These are phyloP conservation scores for Panaeolus papilionaceus DNA, from an alignment of 768 basidiomycete genomes.

Conservation along the genomic window DNA sequence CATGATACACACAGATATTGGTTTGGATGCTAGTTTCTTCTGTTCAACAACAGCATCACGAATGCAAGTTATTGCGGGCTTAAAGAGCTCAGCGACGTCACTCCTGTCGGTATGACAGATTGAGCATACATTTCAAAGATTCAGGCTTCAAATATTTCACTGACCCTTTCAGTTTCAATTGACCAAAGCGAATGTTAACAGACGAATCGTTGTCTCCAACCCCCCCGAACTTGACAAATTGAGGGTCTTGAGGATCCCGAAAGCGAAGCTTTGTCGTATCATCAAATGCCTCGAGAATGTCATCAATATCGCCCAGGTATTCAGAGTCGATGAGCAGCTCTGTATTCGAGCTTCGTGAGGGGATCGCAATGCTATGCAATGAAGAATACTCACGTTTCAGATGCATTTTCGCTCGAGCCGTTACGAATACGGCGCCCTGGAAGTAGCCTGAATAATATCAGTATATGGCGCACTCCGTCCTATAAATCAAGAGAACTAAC, in stretches of 20 bases:
- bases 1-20: conserved; percentile 22
- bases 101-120: conserved; percentile 1
- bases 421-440: conserved; percentile 56
- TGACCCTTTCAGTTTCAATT: conserved; percentile 28
- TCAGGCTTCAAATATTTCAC: background rate
- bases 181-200: conserved; percentile 27
- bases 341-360: background rate
- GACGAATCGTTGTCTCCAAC: conserved; percentile 27
- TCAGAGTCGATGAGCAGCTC: conserved; percentile 21
- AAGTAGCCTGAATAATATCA: conserved; percentile 43
- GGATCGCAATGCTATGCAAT: background rate
- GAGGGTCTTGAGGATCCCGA: conserved; percentile 25
- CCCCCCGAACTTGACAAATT: conserved; percentile 30
- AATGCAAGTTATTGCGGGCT: conserved; percentile 28
- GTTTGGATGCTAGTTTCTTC: conserved; percentile 17
- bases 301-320: conserved; percentile 24
- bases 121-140: background rate
- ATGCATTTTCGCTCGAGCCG: conserved; percentile 17
- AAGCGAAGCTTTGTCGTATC: conserved; percentile 30
- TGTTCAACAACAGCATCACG: conserved; percentile 25
- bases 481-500: conserved; percentile 31
- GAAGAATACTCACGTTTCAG: conserved; percentile 8
- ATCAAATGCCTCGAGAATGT: conserved; percentile 29
- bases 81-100: conserved; percentile 29
- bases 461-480: no score